Evolutionary conservation across 106 monocot species (phyloP).

Genomic region (Hemerocallis citrina): DNA sequence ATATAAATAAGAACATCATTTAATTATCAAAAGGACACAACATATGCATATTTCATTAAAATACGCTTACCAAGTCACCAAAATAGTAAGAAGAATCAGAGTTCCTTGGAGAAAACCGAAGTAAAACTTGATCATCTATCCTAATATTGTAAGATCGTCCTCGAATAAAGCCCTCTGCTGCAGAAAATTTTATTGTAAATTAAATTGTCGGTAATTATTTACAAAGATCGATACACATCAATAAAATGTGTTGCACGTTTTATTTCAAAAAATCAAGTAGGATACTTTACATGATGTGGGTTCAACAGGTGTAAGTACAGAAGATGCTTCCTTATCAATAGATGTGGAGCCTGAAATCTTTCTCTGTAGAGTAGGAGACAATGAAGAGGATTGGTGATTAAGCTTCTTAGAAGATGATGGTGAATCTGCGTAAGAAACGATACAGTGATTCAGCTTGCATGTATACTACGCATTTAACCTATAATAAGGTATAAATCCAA

Average conservation of each 20-base stretch:
- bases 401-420: conserved; percentile 30
- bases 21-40: not conserved
- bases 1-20: not conserved
- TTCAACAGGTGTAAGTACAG: conserved; percentile 37
- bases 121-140: conserved; percentile 89
- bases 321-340: conserved; percentile 33
- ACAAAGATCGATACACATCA: not conserved
- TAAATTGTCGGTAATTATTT: conserved; percentile 10
- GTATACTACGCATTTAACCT: not conserved
- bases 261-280: not conserved
- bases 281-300: conserved; percentile 61
- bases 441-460: too few relatives aligned
- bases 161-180: conserved; percentile 96
- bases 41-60: not conserved
- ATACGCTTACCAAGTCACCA: conserved; percentile 74
- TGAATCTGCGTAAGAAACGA: conserved; percentile 14
- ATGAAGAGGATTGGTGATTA: conserved; percentile 20
- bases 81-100: conserved; percentile 90
- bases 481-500: not conserved
- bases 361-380: conserved; percentile 27
- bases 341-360: conserved; percentile 22
- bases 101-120: conserved; percentile 88
- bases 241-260: not conserved
- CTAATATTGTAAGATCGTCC: conserved; percentile 98
- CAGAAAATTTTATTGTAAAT: conserved; percentile 47